These are phyloP conservation scores for Pestalotiopsis sp. DNA, from an alignment of 2,329 filamentous ascomycete genomes.

Conservation along the genomic window DNA sequence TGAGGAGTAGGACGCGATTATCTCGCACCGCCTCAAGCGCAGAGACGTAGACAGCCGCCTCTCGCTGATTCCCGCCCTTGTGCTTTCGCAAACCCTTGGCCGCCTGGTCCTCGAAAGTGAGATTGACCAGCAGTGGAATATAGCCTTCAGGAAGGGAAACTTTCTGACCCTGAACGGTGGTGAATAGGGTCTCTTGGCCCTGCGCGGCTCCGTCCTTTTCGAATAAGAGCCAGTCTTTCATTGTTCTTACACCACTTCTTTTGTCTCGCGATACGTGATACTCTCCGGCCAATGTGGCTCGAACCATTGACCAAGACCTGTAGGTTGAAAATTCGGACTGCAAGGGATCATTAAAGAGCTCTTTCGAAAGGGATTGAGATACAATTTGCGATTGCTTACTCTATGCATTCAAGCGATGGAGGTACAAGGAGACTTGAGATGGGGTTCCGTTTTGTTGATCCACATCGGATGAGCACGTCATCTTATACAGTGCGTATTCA, in stretches of 20 bases:
- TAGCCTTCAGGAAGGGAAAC: neutral
- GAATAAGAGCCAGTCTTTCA: neutral
- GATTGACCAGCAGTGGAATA: conserved; percentile 1
- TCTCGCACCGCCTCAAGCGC: conserved; percentile 7
- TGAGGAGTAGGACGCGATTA: neutral
- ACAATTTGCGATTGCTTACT: too few species aligned
- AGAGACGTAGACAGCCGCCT: conserved; percentile 5
- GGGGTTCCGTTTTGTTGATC: too few species aligned
- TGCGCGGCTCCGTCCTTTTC: neutral
- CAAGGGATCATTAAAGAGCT: too few species aligned
- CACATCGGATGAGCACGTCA: too few species aligned
- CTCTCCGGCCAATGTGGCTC: too few species aligned
- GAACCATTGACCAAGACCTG: too few species aligned
- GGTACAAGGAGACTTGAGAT: too few species aligned
- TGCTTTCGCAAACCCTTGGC: conserved; percentile 8
- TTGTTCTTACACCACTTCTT: neutral
- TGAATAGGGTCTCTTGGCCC: conserved; percentile 4
- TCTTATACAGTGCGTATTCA: too few species aligned
- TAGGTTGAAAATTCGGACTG: too few species aligned
- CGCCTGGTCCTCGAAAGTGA: conserved; percentile 9
- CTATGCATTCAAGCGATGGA: too few species aligned
- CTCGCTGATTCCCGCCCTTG: neutral
- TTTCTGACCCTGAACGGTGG: neutral
- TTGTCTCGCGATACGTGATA: too few species aligned
- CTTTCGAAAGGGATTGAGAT: too few species aligned